phyloP scores from a whole-genome alignment of 2,329 filamentous ascomycete genomes.

The Tricladium varicosporioides region DNA sequence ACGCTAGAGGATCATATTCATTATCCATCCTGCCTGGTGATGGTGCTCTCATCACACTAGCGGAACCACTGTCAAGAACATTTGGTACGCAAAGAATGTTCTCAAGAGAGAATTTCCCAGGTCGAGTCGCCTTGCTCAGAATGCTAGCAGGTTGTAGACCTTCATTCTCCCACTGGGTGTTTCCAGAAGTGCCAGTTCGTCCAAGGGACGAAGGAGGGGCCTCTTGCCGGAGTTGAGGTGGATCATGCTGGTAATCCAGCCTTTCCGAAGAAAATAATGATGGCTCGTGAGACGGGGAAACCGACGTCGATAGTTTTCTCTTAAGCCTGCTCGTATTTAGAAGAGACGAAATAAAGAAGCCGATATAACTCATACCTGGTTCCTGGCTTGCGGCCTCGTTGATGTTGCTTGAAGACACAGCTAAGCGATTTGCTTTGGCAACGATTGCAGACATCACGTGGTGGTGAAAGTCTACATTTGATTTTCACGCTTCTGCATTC shows the following conservation, averaged over 20 bases:
- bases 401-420: conserved; percentile 40
- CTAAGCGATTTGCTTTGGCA: conserved; percentile 38
- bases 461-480: background rate
- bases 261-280: background rate
- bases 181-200: background rate
- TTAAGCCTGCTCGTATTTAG: background rate
- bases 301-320: background rate
- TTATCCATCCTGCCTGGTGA: background rate
- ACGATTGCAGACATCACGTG: conserved; percentile 32
- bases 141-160: conserved; percentile 35
- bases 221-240: background rate
- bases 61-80: background rate
- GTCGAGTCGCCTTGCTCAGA: conserved; percentile 36
- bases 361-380: conserved; percentile 30
- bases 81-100: conserved; percentile 31
- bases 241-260: background rate
- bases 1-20: conserved; percentile 31
- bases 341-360: background rate
- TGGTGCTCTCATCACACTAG: background rate
- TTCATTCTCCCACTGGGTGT: conserved; percentile 13
- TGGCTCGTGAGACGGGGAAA: too few relatives aligned
- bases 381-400: conserved; percentile 39
- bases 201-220: too few relatives aligned
- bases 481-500: conserved; percentile 1
- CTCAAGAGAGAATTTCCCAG: conserved; percentile 36